Evolutionary conservation across 2,329 filamentous ascomycete species (phyloP).

Genomic region (Claviceps sp.): DNA sequence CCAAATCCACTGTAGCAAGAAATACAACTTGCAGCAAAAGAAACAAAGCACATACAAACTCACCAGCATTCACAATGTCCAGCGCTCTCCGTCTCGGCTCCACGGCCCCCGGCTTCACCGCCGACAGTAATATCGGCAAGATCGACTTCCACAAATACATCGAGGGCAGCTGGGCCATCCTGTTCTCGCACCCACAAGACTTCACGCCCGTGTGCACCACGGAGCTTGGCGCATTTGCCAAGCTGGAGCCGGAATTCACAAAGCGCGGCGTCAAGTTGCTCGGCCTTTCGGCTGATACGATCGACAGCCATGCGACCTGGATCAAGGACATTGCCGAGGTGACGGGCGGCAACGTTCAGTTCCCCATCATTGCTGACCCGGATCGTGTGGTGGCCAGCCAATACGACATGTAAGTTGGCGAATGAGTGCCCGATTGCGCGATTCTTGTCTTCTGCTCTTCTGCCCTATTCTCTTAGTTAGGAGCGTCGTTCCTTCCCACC

Average conservation of each 20-base stretch:
- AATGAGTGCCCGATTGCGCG: background rate
- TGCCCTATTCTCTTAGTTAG: too few relatives aligned
- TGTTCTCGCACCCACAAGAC: slow-evolving; percentile 80
- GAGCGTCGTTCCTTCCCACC: too few relatives aligned
- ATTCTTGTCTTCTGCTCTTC: too few relatives aligned
- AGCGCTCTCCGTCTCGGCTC: slow-evolving; percentile 47
- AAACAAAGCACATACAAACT: background rate
- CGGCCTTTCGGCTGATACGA: slow-evolving; percentile 75
- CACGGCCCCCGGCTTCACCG: slow-evolving; percentile 68
- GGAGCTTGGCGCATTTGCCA: slow-evolving; percentile 85
- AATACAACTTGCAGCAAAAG: background rate
- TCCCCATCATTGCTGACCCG: slow-evolving; percentile 76
- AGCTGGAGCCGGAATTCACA: slow-evolving; percentile 75
- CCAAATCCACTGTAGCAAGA: too few relatives aligned
- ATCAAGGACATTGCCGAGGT: slow-evolving; percentile 81
- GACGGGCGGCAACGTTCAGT: slow-evolving; percentile 53
- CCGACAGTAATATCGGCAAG: slow-evolving; percentile 63
- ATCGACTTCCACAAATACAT: slow-evolving; percentile 78
- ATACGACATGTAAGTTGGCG: slow-evolving; percentile 61
- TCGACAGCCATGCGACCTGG: slow-evolving; percentile 75
- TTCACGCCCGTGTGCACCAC: slow-evolving; percentile 95
- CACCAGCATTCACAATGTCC: slow-evolving; percentile 19
- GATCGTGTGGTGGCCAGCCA: slow-evolving; percentile 59
- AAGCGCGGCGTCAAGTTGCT: slow-evolving; percentile 85
- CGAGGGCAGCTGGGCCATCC: slow-evolving; percentile 64